Evolutionary conservation across 306 rosid species (phyloP).

Genomic region (Hippophae tibetana): DNA sequence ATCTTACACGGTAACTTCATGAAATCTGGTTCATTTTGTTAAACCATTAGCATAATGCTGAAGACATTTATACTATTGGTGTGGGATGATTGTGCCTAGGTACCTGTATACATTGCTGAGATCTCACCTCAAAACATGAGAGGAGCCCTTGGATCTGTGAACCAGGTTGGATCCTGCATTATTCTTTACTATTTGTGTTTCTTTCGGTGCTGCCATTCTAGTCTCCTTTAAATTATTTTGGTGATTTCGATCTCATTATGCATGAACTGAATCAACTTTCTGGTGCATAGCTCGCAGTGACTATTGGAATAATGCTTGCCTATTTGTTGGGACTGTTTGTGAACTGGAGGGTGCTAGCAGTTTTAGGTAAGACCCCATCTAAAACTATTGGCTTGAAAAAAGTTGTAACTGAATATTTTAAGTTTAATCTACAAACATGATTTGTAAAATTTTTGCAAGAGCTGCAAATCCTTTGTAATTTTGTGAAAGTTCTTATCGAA

Average conservation of each 20-base stretch:
- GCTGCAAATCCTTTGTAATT: neutral
- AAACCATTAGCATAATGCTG: neutral
- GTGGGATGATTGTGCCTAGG: conserved; percentile 37
- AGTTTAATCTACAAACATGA: neutral
- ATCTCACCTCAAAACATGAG: conserved; percentile 76
- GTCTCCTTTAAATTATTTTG: too few species aligned
- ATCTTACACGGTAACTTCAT: conserved; percentile 63
- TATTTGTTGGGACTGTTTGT: conserved; percentile 69
- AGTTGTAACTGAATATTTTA: neutral
- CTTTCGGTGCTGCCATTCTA: too few species aligned
- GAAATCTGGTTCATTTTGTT: conserved; percentile 1
- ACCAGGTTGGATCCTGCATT: conserved; percentile 51
- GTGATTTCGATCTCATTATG: neutral
- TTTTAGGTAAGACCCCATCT: conserved; percentile 45
- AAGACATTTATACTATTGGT: conserved; percentile 8
- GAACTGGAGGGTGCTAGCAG: conserved; percentile 74
- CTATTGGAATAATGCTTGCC: conserved; percentile 67
- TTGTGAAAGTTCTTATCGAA: too few species aligned
- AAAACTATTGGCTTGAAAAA: neutral
- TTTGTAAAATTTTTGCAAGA: neutral
- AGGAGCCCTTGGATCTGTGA: conserved; percentile 76
- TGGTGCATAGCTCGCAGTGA: conserved; percentile 56
- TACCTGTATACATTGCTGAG: conserved; percentile 88
- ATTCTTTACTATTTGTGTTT: conserved; percentile 5
- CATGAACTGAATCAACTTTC: neutral